Conservation (phyloP, 2,329 filamentous ascomycete species). For the Allantophomopsis cytisporea region DNA sequence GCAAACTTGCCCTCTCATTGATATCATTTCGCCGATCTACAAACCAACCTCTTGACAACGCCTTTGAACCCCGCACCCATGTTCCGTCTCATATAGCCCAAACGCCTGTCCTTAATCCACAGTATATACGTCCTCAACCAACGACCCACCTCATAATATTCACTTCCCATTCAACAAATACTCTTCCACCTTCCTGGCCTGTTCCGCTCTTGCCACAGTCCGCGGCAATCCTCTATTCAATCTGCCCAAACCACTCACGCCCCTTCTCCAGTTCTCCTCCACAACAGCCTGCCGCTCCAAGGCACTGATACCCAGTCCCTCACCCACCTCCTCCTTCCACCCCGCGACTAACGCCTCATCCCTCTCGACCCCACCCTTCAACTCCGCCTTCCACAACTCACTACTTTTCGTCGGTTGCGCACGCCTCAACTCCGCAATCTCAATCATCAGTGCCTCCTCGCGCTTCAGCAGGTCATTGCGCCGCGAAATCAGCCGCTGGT, state of each 20-base stretch:
- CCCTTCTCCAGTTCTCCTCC: constrained; percentile 30
- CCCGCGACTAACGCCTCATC: constrained; percentile 9
- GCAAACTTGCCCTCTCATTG: no score
- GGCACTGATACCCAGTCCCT: constrained; percentile 16
- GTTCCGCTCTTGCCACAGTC: constrained; percentile 50
- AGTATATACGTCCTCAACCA: no score
- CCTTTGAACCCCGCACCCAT: no score
- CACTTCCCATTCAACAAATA: constrained; percentile 10
- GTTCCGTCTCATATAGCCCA: no score
- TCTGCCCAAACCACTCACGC: constrained; percentile 34
- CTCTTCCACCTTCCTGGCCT: constrained; percentile 38
- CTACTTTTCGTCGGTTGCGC: constrained; percentile 4
- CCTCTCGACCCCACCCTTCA: constrained; percentile 6
- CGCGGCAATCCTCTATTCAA: constrained; percentile 47
- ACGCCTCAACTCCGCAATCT: constrained; percentile 34
- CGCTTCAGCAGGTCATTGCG: constrained; percentile 11
- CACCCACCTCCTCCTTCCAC: constrained; percentile 2
- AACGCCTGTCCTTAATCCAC: no score
- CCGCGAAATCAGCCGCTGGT: no score
- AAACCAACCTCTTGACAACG: no score
- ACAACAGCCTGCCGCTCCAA: constrained; percentile 32
- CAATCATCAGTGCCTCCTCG: constrained; percentile 49
- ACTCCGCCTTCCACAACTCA: constrained; percentile 7
- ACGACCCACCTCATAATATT: no score
- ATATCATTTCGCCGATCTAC: no score